These are phyloP conservation scores for Asterella californica DNA, from an alignment of 225 moss, liverwort and hornwort genomes.

Conservation along the genomic window DNA sequence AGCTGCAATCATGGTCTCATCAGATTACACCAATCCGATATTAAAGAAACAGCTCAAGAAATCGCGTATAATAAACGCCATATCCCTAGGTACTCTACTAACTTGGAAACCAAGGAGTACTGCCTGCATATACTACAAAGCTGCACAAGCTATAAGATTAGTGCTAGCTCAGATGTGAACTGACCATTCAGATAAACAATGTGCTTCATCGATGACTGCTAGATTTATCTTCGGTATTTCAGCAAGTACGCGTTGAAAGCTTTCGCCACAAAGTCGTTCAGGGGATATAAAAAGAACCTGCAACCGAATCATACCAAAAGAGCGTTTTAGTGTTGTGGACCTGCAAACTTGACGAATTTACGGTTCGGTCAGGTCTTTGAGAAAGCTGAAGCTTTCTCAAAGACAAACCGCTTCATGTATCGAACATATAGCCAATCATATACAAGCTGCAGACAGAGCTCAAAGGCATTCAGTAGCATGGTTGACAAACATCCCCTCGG, in stretches of 20 bases:
- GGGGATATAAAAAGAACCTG: conserved; percentile 93
- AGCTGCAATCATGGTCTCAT: no score
- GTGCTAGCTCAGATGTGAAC: neutral
- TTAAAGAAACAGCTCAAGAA: neutral
- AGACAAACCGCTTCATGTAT: no score
- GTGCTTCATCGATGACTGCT: conserved; percentile 94
- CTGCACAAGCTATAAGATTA: neutral
- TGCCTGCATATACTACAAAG: neutral
- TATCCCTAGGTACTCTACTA: neutral
- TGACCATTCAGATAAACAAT: conserved; percentile 96
- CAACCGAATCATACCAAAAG: neutral
- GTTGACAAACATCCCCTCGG: neutral
- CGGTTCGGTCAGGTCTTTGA: no score
- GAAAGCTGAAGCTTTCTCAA: no score
- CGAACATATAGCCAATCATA: no score
- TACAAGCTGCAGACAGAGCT: neutral
- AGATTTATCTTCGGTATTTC: conserved; percentile 65
- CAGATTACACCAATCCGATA: no score
- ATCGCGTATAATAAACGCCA: no score
- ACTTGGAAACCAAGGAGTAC: neutral
- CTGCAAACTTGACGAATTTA: no score
- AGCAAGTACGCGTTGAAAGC: conserved; percentile 60
- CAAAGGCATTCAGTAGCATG: no score
- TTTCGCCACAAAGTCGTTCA: conserved; percentile 80
- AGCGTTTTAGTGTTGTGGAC: no score